Base-by-base conservation (phyloP, 2,329 filamentous ascomycete species). In the Arthrobotrys sphaeroides region DNA sequence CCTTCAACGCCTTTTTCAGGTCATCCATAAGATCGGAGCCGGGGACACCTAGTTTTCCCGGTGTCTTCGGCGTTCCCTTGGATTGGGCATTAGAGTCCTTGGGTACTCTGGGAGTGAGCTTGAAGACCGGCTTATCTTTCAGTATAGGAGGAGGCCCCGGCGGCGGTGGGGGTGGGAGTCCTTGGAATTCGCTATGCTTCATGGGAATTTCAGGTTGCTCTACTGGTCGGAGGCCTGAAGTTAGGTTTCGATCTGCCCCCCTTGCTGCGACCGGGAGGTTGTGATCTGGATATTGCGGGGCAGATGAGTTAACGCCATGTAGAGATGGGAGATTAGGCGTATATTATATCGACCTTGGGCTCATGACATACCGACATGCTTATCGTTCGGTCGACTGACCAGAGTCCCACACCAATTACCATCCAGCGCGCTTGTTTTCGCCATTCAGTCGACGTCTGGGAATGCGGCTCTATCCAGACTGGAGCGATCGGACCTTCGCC, bases 141-240 rank as follows among this genome's bases (percentile, higher is more conserved):
- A 28, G 13, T 38, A 18, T 20, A 4, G 51, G 36, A 6, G 69
- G 53, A 3, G 20, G 53, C 0, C 53, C 51, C 2, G 42, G 69
- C n/a, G 60, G 40, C 13, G 68, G 60, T 0, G 69, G 61, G 13
- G 61, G 42, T 1, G 51, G 36, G 0, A 51, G 2, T 6, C 60
- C 60, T 18, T 20, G n/a, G 26, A 67, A 67, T 16, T 51, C 62
- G 6, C 33, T 33, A 5, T 45, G 42, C n/a, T 33, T 55, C 13
- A 28, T 64, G 5, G 62, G 53, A 16, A 74, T 45, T n/a, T 47
- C 55, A 6, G 70, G 62, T 5, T 53, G 70, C 13, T 49, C 26
- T 40, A 64, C 60, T 18, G 72, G 72, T 47, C 72, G 33, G 38
- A 75, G 72, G 12, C 72, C 72, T 28, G 40, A 40, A 31, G 57